Base-by-base conservation (phyloP, 768 basidiomycete species). In the Clavulina sp. region DNA sequence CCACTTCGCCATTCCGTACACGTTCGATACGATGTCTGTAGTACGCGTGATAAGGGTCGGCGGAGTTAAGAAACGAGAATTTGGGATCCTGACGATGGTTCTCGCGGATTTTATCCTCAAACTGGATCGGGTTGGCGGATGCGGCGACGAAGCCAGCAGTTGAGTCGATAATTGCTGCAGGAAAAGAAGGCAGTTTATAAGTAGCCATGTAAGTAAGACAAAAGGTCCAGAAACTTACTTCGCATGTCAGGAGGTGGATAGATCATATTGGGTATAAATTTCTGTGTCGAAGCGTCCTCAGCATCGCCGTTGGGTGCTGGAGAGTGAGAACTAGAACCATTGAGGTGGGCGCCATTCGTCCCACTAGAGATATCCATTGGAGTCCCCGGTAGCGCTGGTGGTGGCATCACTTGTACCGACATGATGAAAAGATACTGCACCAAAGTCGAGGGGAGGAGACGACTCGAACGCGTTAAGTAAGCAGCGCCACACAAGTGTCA, bases 41-140 rank as follows among this genome's bases (percentile, higher is more conserved):
- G 69, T 99, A 97, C 55, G 86, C 86, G 80, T 97, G 88, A 70
- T 95, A 99, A 57, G 95, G 88, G 73, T 99, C 95, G 47, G 78
- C 77, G 56, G 87, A 81, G 70, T 93, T 93, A 65, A 99, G 76
- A 73, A 99, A 99, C 53, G 93, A 89, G 73, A 97, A 99, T 69
- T 95, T 93, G 52, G 91, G 88, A 71, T 97, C 93, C 57, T 80
- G 76, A 68, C 89, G 86, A 67, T 92, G 92, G 60, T 85, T 84
- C 68, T 96, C 91, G 60, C 91, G 80, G 65, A 99, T 89, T 69
- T 93, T 92, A 63, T 91, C 87, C 69, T 97, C 93, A 62, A 99
- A 91, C 59, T 83, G 78, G 6, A 80, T 77, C 4, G 92, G 89
- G 60, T 95, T 86, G 26, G 83, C 84, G n/a, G 91, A 93, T 57